Percentiles rank a stretch among this genome's conserved stretches.
Conservation (phyloP, 805 yeast species). For the Saturnispora zaruensis region DNA sequence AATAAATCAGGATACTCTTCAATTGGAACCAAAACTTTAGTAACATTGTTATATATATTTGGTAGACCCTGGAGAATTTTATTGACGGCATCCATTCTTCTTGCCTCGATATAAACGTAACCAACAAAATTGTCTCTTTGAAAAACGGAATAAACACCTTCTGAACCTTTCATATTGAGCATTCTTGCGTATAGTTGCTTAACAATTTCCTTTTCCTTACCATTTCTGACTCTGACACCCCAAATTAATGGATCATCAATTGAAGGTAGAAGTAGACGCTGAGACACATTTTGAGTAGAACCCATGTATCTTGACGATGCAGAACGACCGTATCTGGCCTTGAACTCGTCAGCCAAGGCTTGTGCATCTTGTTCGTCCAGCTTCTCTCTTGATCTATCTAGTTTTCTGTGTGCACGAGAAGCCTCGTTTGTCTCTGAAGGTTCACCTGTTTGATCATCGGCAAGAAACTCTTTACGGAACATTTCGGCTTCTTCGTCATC, state of each 20-base stretch:
- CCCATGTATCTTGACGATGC: conserved; percentile 78
- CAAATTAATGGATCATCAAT: conserved; percentile 94
- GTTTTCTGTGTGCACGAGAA: conserved; percentile 73
- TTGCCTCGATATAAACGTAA: conserved; percentile 89
- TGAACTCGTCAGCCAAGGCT: conserved; percentile 80
- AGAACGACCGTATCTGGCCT: conserved; percentile 85
- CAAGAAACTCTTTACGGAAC: conserved; percentile 72
- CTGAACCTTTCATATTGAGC: conserved; percentile 66
- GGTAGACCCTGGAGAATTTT: conserved; percentile 85
- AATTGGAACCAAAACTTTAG: conserved; percentile 80
- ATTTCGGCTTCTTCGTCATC: conserved; percentile 95
- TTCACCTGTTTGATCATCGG: conserved; percentile 47
- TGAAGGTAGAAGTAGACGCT: conserved; percentile 85
- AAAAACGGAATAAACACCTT: conserved; percentile 81
- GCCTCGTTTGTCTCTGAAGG: conserved; percentile 46
- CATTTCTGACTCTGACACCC: conserved; percentile 90
- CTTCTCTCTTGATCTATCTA: conserved; percentile 74
- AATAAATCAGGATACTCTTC: conserved; percentile 90
- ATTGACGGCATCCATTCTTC: conserved; percentile 84
- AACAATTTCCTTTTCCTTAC: conserved; percentile 86
- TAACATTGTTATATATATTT: conserved; percentile 56
- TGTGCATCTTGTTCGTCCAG: conserved; percentile 94
- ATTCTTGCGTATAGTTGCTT: conserved; percentile 78
- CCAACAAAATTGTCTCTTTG: conserved; percentile 92
- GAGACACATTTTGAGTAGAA: conserved; percentile 79